Conservation (phyloP, 495 filamentous ascomycete genomes). For the Penicillium roqueforti region DNA sequence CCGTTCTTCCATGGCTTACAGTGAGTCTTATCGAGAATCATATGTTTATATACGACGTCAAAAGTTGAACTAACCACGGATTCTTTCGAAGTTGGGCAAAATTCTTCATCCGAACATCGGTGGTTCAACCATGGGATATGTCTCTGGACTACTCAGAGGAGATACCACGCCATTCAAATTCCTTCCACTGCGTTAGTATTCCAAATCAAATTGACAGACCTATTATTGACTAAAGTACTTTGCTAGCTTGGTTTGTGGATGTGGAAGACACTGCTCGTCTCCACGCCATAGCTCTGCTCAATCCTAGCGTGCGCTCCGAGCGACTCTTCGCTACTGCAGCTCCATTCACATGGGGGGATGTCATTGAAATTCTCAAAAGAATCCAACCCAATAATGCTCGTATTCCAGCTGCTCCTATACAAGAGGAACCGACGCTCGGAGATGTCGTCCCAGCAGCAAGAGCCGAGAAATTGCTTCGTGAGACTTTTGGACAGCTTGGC, state of each 20-base stretch:
- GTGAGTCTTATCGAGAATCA: slow-evolving; percentile 5
- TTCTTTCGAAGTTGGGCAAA: slow-evolving; percentile 18
- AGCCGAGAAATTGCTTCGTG: slow-evolving; percentile 19
- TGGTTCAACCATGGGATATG: slow-evolving; percentile 22
- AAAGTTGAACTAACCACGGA: neutral
- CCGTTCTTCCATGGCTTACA: slow-evolving; percentile 45
- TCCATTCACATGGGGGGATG: slow-evolving; percentile 34
- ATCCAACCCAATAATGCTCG: neutral
- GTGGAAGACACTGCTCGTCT: slow-evolving; percentile 47
- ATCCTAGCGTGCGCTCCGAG: slow-evolving; percentile 36
- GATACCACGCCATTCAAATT: slow-evolving; percentile 14
- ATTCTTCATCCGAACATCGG: slow-evolving; percentile 25
- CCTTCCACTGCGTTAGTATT: slow-evolving; percentile 24
- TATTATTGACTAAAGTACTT: neutral
- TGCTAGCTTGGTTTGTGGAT: slow-evolving; percentile 36
- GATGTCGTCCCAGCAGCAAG: slow-evolving; percentile 13
- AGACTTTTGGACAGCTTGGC: slow-evolving; percentile 11
- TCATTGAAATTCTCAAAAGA: slow-evolving; percentile 10
- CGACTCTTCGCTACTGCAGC: slow-evolving; percentile 44
- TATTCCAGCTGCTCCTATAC: neutral
- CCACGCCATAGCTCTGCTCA: slow-evolving; percentile 45
- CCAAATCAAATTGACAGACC: neutral
- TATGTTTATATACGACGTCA: neutral
- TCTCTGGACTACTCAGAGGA: slow-evolving; percentile 25
- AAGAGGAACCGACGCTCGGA: slow-evolving; percentile 21